phyloP scores from a whole-genome alignment of 805 yeast species.

The Debaryomyces hansenii region DNA sequence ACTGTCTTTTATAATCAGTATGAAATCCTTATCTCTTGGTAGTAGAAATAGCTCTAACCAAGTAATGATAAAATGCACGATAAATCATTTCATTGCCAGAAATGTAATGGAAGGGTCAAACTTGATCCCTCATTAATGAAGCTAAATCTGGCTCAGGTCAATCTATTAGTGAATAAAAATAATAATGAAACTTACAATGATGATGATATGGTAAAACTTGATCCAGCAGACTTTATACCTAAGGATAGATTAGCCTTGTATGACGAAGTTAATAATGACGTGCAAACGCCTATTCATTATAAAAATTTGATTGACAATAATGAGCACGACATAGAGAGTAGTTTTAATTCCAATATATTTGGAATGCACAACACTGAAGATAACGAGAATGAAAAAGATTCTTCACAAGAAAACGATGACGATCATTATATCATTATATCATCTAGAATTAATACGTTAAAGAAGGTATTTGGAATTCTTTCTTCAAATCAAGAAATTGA shows the following conservation, averaged over 20 bases:
- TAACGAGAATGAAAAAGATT: not conserved
- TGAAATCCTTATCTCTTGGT: not conserved
- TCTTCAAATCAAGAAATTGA: constrained; percentile 73
- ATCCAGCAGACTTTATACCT: constrained; percentile 37
- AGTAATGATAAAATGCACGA: constrained; percentile 7
- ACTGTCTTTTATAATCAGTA: not conserved
- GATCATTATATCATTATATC: constrained; percentile 37
- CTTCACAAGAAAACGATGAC: constrained; percentile 5
- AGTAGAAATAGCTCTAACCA: not conserved
- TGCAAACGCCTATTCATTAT: constrained; percentile 20
- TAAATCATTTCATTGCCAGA: constrained; percentile 46
- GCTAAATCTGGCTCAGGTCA: constrained; percentile 54
- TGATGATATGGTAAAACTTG: constrained; percentile 10
- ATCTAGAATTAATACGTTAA: constrained; percentile 51
- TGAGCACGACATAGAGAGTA: constrained; percentile 11
- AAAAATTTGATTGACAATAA: constrained; percentile 34
- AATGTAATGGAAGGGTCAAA: constrained; percentile 58
- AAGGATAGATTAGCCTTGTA: constrained; percentile 37
- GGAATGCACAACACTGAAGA: constrained; percentile 17
- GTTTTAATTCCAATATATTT: constrained; percentile 18
- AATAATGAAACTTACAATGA: not conserved
- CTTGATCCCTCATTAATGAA: constrained; percentile 56
- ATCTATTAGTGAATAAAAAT: constrained; percentile 45
- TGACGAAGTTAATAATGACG: constrained; percentile 24
- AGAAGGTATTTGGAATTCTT: constrained; percentile 67